Evolutionary conservation across 176 grass and related monocot genomes (phyloP), one percentile per base, ranked within the genome.

Genomic region (Zea luxurians): DNA sequence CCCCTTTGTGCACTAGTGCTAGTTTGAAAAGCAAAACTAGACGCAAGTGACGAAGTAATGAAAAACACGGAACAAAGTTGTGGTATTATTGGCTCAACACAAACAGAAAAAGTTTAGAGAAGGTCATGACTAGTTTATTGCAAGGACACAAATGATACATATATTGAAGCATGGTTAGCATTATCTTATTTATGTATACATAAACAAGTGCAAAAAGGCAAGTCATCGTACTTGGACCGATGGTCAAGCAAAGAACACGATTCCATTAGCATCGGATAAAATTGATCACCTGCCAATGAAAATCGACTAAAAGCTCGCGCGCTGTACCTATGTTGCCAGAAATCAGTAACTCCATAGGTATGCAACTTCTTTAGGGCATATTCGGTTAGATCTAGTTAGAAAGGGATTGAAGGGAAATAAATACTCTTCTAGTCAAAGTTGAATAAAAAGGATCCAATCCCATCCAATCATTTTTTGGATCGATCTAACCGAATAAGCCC

Each of bases 161-260:
- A 52, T 21, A 43, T 44, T 3, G 6, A 21, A 43, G 9, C 16
- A 78, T 66, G 36, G 54, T 66, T 66, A 54, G 62, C 63, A 67
- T 27, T 27, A 27, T 21, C 76, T 42, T 20, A 50, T 50, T 78
- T 6, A 13, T 5, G 1, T 40, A 5, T 67, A 64, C 0, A 0
- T 76, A 12, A n/a, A 67, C 52, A 41, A 17, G 16, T 43, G 3
- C 18, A 61, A 64, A 44, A 27, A 18, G 15, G 49, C 6, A 7
- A 42, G 17, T 6, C 3, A 54, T 45, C 13, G 44, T 44, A 12
- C 4, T 35, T 45, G 11, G 48, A 42, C 55, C 48, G 37, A 17
- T 68, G 64, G 17, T 68, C 63, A 78, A 67, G 48, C 77, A 58
- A 79, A 54, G 77, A 68, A 45, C 12, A 6, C 27, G 77, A 79